Evolutionary conservation across 768 basidiomycete species (phyloP), one percentile per base, ranked within the genome.

Genomic region (Tricholoma matsutake): DNA sequence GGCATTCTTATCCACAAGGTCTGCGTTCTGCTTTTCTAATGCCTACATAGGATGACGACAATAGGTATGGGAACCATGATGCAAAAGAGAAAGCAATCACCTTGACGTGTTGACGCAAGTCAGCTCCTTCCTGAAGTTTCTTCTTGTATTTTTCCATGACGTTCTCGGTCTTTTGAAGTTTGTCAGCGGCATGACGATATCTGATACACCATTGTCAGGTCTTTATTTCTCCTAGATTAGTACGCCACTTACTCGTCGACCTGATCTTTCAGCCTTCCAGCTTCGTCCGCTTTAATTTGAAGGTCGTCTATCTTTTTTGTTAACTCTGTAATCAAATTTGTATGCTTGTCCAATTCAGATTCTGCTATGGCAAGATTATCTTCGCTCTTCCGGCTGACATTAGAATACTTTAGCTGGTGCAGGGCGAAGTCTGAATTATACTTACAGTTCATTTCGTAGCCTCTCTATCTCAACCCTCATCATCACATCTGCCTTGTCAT

Each of bases 111-210:
- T 93, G 92, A 28, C 94, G 86, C 18, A 96, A 78, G 64, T 96
- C 93, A 13, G 91, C 94, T 4, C 91, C 86, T 71, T 98, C 97
- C 68, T 98, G 96, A 1, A 98, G 82, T 75, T 98, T 99, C 82
- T 93, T 96, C 78, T 96, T 96, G 75, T 98, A 96, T 73, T 98
- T 99, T 75, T 98, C 95, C 84, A 97, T 92, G 29, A 97, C 95
- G 69, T 96, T 96, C 75, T 98, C 97, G 1, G 88, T 91, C 79
- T 98, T 98, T 67, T 92, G 89, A 43, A 95, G 78, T 65, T 87
- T 92, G 68, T 98, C 97, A 3, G 92, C 91, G 5, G 94, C 90
- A 75, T 98, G 95, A 5, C 89, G 88, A 68, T 94, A 93, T 70
- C 94, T 96, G 61, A 35, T 37, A 35, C 14, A 28, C 43, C 37